Conservation (phyloP, 2,329 filamentous ascomycete genomes). For the Venturiaceae sp. region DNA sequence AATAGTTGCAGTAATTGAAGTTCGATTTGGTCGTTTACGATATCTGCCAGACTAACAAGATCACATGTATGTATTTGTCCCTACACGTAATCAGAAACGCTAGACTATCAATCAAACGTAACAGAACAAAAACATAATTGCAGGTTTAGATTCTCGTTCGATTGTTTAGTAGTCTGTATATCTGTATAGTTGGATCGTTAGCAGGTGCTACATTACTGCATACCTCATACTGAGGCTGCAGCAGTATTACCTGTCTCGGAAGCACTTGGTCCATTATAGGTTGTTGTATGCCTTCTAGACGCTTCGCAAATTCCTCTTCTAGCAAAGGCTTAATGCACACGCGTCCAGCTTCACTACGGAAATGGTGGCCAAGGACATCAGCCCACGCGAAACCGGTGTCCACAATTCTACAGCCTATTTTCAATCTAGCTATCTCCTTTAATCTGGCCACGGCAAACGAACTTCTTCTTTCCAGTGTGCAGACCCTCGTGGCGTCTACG, state of each 20-base stretch:
- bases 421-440: constrained; percentile 66
- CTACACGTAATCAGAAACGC: too few relatives aligned
- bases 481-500: constrained; percentile 94
- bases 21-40: too few relatives aligned
- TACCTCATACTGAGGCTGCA: constrained; percentile 21
- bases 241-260: constrained; percentile 22
- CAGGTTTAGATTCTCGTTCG: too few relatives aligned
- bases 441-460: constrained; percentile 87
- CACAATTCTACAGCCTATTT: constrained; percentile 95
- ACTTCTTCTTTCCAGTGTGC: constrained; percentile 97
- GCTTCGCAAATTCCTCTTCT: constrained; percentile 85
- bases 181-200: constrained; percentile 27
- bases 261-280: constrained; percentile 11
- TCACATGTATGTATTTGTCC: too few relatives aligned
- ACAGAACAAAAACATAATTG: too few relatives aligned
- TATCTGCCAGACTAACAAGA: too few relatives aligned
- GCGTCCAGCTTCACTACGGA: constrained; percentile 87
- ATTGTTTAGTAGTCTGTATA: constrained; percentile 66
- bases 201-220: background rate
- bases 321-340: constrained; percentile 96
- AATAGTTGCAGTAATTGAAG: too few relatives aligned
- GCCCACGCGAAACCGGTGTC: constrained; percentile 87
- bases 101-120: too few relatives aligned
- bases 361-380: constrained; percentile 88
- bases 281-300: background rate